Base-by-base conservation (phyloP, 2,329 filamentous ascomycete species). In the Dendryphion nanum region DNA sequence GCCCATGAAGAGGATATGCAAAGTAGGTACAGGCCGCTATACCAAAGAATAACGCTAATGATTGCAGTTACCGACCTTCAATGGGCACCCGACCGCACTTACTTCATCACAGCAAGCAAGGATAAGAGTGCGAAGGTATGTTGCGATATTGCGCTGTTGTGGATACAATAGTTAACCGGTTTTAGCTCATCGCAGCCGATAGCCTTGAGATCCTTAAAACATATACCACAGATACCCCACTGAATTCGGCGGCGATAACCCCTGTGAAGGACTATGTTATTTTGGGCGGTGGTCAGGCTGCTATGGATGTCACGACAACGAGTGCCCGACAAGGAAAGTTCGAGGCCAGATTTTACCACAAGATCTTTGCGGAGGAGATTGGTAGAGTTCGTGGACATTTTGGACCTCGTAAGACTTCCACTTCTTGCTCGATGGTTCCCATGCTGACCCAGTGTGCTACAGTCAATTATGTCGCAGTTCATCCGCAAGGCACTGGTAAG, bases 281-380 rank as follows among this genome's bases (percentile, higher is more conserved):
- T 63, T 85, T 98, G 30, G 93, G 93, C 59, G 93, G 93, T 81
- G 93, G 93, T 57, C 93, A 98, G 74, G 93, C 90, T 50, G 93
- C 93, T 64, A 96, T 96, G 89, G 91, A 97, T 65, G 93, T 98
- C 71, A 98, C 93, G 42, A 94, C 88, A 38, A 97, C 93, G 35
- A 85, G 85, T 21, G 84, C 89, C 34, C 82, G 93, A 53, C 93
- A 98, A 77, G 93, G 93, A 73, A 97, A 97, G 75, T 98, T 98
- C 76, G 93, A 98, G 73, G 93, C 93, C 30, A 84, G 93, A 52
- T 98, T 98, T 79, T 98, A 96, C 79, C 93, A 98, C 83, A 97
- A 95, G 80, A 85, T 98, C 68, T 97, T 98, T 68, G 89, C 95
- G 72, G 91, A 98, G 71, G 93, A 98, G 76, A 91, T 97, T 61